These are phyloP conservation scores for Entomortierella lignicola DNA, from an alignment of 192 early-diverging fungal species.

Conservation along the genomic window DNA sequence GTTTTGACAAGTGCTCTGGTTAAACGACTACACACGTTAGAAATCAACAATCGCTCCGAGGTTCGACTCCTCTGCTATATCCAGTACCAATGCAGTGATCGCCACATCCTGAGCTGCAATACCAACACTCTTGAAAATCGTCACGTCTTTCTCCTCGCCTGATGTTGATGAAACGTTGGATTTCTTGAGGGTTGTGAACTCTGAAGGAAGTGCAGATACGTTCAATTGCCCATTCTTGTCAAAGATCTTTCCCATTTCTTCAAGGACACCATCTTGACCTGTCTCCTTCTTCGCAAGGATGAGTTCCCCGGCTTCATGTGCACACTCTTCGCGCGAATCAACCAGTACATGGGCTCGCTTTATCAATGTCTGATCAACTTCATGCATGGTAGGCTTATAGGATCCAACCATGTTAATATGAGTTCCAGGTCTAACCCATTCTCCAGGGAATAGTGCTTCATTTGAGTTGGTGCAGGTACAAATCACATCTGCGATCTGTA, in stretches of 20 bases:
- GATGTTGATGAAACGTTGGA: background rate
- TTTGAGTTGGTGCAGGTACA: constrained; percentile 65
- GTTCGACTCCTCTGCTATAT: constrained; percentile 49
- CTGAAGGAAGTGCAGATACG: background rate
- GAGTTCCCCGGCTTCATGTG: constrained; percentile 62
- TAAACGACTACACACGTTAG: no score
- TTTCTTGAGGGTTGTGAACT: constrained; percentile 8
- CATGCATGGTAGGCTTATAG: constrained; percentile 61
- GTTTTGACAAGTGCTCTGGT: no score
- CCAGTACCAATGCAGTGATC: constrained; percentile 56
- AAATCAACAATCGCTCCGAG: constrained; percentile 53
- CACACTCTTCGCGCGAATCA: constrained; percentile 57
- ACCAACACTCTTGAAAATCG: constrained; percentile 68
- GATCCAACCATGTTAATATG: constrained; percentile 67
- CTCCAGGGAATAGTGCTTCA: constrained; percentile 54
- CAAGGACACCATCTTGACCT: constrained; percentile 22
- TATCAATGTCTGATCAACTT: constrained; percentile 58
- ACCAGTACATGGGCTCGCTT: constrained; percentile 42
- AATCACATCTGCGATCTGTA: constrained; percentile 59
- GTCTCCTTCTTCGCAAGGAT: constrained; percentile 53
- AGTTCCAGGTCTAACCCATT: constrained; percentile 52
- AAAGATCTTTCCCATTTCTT: constrained; percentile 36
- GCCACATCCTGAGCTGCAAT: constrained; percentile 66
- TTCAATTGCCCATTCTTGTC: constrained; percentile 16
- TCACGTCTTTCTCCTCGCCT: constrained; percentile 24